A percentile compares a stretch with the other conserved stretches of the same genome.
Evolutionary conservation across 441 rosid genomes (phyloP).

Genomic region (Pelargonium citronellum): DNA sequence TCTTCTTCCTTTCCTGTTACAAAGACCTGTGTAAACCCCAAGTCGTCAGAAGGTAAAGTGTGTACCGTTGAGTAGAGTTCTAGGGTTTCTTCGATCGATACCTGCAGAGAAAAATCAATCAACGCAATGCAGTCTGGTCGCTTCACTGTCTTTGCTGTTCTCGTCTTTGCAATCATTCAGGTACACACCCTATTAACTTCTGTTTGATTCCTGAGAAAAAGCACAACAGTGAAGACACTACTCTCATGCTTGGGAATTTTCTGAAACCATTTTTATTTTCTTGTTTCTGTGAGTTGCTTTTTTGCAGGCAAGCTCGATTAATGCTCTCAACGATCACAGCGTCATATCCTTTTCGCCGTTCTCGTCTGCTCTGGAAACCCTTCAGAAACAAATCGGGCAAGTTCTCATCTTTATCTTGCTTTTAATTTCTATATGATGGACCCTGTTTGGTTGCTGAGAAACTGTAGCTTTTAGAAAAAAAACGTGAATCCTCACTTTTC

Average conservation of each 20-base stretch:
- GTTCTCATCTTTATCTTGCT: neutral
- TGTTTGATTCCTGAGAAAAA: neutral
- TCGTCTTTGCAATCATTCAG: conserved; percentile 20
- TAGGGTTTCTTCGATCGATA: neutral
- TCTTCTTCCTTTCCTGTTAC: too few relatives aligned
- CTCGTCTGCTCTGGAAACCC: conserved; percentile 36
- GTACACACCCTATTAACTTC: conserved; percentile 12
- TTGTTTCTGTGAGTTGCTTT: neutral
- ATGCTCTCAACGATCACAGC: conserved; percentile 17
- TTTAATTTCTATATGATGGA: neutral
- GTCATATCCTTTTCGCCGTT: conserved; percentile 38
- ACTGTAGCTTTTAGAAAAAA: neutral
- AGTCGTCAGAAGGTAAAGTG: neutral
- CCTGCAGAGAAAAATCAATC: neutral
- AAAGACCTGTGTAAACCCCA: neutral
- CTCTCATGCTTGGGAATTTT: neutral
- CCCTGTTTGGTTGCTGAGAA: conserved; percentile 11
- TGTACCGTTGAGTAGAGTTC: neutral
- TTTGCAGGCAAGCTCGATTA: conserved; percentile 28
- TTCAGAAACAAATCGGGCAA: conserved; percentile 49
- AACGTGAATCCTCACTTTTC: neutral
- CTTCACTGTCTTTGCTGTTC: conserved; percentile 21
- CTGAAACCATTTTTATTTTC: neutral
- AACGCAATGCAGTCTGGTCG: conserved; percentile 23
- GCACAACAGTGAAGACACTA: neutral